phyloP scores from a whole-genome alignment of 2,329 filamentous ascomycete species.

The Aspergillus intermedius region DNA sequence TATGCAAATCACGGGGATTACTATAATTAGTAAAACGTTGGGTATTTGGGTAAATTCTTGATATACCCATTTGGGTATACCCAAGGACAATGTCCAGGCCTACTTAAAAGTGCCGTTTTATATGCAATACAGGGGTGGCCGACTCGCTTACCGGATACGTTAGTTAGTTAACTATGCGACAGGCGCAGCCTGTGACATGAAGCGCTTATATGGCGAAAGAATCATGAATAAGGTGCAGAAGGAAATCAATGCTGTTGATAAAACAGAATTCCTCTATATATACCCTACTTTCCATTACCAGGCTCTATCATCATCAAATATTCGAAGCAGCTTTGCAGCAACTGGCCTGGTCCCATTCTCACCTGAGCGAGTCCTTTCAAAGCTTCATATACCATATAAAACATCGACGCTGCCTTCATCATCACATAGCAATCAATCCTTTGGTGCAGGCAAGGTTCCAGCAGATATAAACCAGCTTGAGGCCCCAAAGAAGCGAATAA shows the following conservation, averaged over 20 bases:
- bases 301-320: constrained; percentile 5
- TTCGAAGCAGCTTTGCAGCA: constrained; percentile 4
- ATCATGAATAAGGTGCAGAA: too few relatives aligned
- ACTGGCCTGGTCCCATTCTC: neutral
- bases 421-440: neutral
- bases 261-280: neutral
- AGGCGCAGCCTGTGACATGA: too few relatives aligned
- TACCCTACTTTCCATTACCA: constrained; percentile 1
- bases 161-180: too few relatives aligned
- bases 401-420: neutral
- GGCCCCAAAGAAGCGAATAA: neutral
- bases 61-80: too few relatives aligned
- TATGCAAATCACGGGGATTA: too few relatives aligned
- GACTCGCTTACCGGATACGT: too few relatives aligned
- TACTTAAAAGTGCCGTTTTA: too few relatives aligned
- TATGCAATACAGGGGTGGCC: too few relatives aligned
- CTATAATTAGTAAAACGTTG: too few relatives aligned
- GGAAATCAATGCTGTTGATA: constrained; percentile 3
- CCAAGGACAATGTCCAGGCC: too few relatives aligned
- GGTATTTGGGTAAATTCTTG: too few relatives aligned
- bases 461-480: neutral
- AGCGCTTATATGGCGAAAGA: constrained; percentile 2
- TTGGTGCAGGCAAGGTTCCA: neutral
- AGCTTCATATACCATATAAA: neutral
- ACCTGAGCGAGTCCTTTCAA: neutral